phyloP scores from a whole-genome alignment of 2,329 filamentous ascomycete genomes.

The Calonectria leucothoes region DNA sequence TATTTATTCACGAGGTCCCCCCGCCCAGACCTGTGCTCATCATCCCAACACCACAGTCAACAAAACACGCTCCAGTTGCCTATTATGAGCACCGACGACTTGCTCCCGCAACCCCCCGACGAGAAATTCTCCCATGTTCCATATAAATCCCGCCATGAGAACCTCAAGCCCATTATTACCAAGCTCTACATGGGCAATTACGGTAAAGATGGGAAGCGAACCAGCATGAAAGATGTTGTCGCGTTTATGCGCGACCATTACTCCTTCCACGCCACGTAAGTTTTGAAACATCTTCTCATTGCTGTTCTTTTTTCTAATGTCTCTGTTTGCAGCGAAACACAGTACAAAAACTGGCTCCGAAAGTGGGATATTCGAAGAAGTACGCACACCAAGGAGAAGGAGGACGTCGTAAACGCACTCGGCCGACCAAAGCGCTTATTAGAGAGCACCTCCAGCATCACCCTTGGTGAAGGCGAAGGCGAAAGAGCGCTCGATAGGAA shows the following conservation, averaged over 20 bases:
- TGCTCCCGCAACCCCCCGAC: neutral
- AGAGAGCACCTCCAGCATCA: neutral
- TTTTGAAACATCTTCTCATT: neutral
- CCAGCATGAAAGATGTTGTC: neutral
- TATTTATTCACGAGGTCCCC: neutral
- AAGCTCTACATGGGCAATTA: neutral
- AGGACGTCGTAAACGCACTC: neutral
- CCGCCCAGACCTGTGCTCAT: neutral
- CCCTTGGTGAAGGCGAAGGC: neutral
- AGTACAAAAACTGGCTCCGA: slow-evolving; percentile 9
- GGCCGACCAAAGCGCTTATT: neutral
- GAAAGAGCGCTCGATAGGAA: neutral
- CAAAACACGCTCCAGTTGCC: neutral
- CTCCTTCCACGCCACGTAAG: neutral
- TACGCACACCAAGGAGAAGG: neutral
- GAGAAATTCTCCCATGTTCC: neutral
- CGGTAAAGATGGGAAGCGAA: neutral
- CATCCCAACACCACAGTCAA: neutral
- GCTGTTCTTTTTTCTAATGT: neutral
- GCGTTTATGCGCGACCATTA: neutral
- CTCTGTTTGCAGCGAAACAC: neutral
- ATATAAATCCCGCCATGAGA: neutral
- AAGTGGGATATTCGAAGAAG: slow-evolving; percentile 10
- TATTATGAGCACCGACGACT: neutral
- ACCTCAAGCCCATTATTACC: neutral